These are phyloP conservation scores for Alternaria hordeiaustralica DNA, from an alignment of 2,329 filamentous ascomycete species.

Conservation along the genomic window DNA sequence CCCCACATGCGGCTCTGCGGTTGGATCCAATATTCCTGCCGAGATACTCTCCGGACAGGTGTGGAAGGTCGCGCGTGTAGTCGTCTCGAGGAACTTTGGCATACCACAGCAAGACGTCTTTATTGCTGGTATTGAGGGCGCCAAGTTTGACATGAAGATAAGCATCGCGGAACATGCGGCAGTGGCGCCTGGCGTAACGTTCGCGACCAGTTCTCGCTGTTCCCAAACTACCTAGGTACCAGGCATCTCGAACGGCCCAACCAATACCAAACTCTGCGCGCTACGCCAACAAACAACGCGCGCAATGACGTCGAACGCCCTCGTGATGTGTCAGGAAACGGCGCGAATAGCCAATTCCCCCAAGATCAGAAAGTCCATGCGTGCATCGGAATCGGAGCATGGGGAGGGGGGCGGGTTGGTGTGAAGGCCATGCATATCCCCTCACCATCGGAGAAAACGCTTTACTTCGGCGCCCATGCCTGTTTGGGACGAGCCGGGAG, in stretches of 20 bases:
- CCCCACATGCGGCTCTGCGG: constrained; percentile 38
- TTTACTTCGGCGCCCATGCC: constrained; percentile 9
- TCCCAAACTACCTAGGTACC: background rate
- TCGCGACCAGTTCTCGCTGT: background rate
- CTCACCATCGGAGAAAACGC: background rate
- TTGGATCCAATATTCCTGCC: constrained; percentile 22
- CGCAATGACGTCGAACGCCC: constrained; percentile 5
- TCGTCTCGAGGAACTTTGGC: background rate
- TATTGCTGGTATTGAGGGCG: background rate
- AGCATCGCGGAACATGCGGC: constrained; percentile 5
- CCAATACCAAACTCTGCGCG: background rate
- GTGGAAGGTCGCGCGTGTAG: constrained; percentile 3
- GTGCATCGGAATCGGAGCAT: constrained; percentile 5
- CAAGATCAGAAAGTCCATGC: background rate
- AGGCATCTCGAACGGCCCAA: background rate
- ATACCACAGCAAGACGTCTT: background rate
- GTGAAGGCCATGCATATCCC: background rate
- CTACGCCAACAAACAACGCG: background rate
- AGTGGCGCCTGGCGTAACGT: constrained; percentile 5
- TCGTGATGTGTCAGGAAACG: constrained; percentile 6
- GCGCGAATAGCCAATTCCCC: constrained; percentile 5
- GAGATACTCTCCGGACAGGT: constrained; percentile 9
- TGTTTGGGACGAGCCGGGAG: constrained; percentile 2
- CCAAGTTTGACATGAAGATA: background rate
- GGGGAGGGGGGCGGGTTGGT: constrained; percentile 1